A percentile compares a stretch with the other conserved stretches of the same genome.
Evolutionary conservation across 306 rosid species (phyloP).

Genomic region (Hippophae gyantsensis): DNA sequence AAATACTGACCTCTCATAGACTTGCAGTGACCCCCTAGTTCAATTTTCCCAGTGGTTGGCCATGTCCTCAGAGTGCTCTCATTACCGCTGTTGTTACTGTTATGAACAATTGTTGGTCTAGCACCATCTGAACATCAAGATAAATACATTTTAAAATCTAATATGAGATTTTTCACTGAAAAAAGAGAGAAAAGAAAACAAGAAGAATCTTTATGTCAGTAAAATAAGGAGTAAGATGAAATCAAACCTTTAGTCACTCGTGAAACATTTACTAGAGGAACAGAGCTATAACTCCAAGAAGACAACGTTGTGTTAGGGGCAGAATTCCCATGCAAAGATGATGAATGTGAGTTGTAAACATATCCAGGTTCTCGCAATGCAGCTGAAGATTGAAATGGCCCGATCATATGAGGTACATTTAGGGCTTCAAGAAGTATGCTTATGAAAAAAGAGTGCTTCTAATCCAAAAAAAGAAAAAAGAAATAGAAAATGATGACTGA

Average conservation of each 20-base stretch:
- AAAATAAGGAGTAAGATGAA: constrained; percentile 10
- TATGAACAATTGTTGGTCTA: constrained; percentile 34
- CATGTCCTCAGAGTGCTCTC: constrained; percentile 46
- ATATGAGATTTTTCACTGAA: background rate
- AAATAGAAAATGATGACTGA: constrained; percentile 2
- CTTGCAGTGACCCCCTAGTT: constrained; percentile 28
- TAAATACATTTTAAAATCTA: background rate
- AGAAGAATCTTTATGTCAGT: background rate
- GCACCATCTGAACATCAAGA: constrained; percentile 32
- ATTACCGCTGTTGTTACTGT: constrained; percentile 54
- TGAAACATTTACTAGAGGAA: constrained; percentile 31
- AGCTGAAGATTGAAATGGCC: constrained; percentile 49
- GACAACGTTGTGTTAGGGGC: constrained; percentile 38
- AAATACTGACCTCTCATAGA: constrained; percentile 40
- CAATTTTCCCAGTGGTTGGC: constrained; percentile 30
- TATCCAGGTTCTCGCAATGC: constrained; percentile 43
- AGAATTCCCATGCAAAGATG: constrained; percentile 54
- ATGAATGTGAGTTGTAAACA: constrained; percentile 45
- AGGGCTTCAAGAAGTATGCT: constrained; percentile 34
- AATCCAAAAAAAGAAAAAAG: constrained; percentile 4
- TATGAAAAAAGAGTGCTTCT: constrained; percentile 8
- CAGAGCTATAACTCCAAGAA: constrained; percentile 51
- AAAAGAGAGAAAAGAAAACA: background rate
- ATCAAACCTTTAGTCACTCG: constrained; percentile 57
- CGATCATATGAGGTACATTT: constrained; percentile 30